Base-by-base conservation (phyloP, 257 asterid species). In the Penstemon barbatus region DNA sequence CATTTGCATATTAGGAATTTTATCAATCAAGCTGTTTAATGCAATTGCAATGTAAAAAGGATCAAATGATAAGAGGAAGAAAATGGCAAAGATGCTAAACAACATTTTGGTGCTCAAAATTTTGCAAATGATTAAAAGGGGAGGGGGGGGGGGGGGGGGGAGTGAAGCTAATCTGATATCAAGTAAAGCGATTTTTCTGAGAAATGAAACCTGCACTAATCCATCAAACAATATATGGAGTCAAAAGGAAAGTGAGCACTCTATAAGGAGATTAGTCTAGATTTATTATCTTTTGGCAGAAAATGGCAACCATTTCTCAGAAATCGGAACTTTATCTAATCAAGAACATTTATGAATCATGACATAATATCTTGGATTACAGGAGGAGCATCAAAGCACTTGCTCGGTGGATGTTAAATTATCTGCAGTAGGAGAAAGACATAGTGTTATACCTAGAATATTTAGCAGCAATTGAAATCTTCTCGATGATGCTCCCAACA, bases 401-500 rank as follows among this genome's bases (percentile, higher is more conserved):
- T 49, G 43, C 52, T 36, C 9, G 9, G 25, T 18, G 51, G 59
- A 0, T 25, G 18, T 8, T 40, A 6, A 40, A 6, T 3, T 37
- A 39, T 39, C 39, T 50, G 41, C 25, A 53, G 33, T 53, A 37
- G 36, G 4, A 19, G 50, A 41, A 15, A 40, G 18, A 12, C 33
- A 39, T 4, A 19, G 11, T 13, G 6, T 5, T 7, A 62, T 84
- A 92, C 98, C 98, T 92, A 52, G 98, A 87, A 81, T 89, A 97
- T 72, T 86, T 95, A 72, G 84, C 89, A 46, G 98, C 97, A 70
- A 92, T 81, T 10, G 97, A 89, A 36, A 84, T 74, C 83, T 92
- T 92, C 86, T 92, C 80, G 59, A 92, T 76, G 78, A 92, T 77
- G 82, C 98, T 89, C 61, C 97, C 97, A 65, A 92, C 61, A 38